Evolutionary conservation across 176 grass and related monocot species (phyloP), one percentile per base, ranked within the genome.

Genomic region (Hsuehochloa calcarea): DNA sequence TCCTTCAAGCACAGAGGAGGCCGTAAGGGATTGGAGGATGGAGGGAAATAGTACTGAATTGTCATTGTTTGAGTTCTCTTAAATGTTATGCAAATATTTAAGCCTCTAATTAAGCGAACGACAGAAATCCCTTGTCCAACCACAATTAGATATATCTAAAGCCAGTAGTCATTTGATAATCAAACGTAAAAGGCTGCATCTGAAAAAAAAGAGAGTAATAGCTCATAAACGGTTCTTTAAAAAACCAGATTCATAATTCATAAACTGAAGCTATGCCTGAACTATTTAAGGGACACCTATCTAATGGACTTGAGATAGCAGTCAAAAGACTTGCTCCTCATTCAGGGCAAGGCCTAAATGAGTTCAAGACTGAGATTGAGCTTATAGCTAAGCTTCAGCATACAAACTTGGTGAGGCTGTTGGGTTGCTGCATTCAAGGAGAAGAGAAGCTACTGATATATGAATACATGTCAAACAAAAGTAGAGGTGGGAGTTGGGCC

Each of bases 321-420:
- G 89, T 91, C 0, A 91, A 91, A 74, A 70, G 81, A 38, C 70
- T 91, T 4, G 51, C 26, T 6, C 39, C 34, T 38, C 45, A 65
- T 38, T 87, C 85, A 29, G 51, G 69, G 5, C 85, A 91, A 87
- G 89, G 89, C 3, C 38, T 87, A 35, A 79, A 41, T 8, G 89
- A 87, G 77, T 79, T 91, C 41, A 87, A 76, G 49, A 91, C 59
- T 47, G 89, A 91, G 64, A 34, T 91, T 37, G 19, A 70, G 3
- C 82, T 91, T 39, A 78, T 88, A 13, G 85, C 89, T 0, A 91
- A 85, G 37, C 89, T 91, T 74, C 89, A 87, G 4, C 85, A 91
- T 52, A 87, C 39, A 3, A 91, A 91, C 43, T 67, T 91, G 45
- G 85, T 91, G 38, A 91, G 70, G 17, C 85, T 91, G 5, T 1